Percentiles rank a stretch among this genome's conserved stretches.
Conservation (phyloP, 176 grass and related monocot species). For the Zoysia pacifica region DNA sequence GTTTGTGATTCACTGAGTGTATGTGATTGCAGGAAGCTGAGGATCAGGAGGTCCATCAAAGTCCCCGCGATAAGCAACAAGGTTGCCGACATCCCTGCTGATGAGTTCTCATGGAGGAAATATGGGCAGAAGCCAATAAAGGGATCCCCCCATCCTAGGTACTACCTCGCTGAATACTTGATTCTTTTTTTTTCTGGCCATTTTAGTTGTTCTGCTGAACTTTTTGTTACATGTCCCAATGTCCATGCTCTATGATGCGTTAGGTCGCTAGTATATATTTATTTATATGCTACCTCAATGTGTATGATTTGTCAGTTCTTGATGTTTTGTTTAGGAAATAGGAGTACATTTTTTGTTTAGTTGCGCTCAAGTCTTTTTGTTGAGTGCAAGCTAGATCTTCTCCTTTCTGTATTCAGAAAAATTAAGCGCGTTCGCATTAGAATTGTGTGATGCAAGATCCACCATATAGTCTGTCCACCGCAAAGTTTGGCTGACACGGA, state of each 20-base stretch:
- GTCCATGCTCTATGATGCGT: neutral
- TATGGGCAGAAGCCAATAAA: conserved; percentile 99
- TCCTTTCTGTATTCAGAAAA: neutral
- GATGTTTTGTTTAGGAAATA: neutral
- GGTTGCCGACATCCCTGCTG: conserved; percentile 84
- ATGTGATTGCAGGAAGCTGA: conserved; percentile 65
- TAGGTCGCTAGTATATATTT: neutral
- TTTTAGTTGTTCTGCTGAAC: neutral
- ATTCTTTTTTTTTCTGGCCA: neutral
- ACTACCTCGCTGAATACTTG: conserved; percentile 25
- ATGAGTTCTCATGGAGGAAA: conserved; percentile 97
- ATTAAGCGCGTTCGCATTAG: neutral
- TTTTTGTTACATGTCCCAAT: conserved; percentile 2
- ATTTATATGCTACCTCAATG: neutral
- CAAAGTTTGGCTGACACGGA: neutral
- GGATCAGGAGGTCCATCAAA: conserved; percentile 92
- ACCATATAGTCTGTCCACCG: neutral
- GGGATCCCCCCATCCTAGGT: conserved; percentile 98
- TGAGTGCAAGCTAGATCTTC: conserved; percentile 18
- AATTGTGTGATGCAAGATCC: conserved; percentile 19
- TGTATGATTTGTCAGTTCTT: neutral
- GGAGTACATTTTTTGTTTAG: neutral
- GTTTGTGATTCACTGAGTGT: neutral
- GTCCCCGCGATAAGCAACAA: conserved; percentile 97
- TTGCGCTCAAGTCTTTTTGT: neutral